Conservation (phyloP, 352 stramenopile genomes). For the Nothophytophthora sp. region DNA sequence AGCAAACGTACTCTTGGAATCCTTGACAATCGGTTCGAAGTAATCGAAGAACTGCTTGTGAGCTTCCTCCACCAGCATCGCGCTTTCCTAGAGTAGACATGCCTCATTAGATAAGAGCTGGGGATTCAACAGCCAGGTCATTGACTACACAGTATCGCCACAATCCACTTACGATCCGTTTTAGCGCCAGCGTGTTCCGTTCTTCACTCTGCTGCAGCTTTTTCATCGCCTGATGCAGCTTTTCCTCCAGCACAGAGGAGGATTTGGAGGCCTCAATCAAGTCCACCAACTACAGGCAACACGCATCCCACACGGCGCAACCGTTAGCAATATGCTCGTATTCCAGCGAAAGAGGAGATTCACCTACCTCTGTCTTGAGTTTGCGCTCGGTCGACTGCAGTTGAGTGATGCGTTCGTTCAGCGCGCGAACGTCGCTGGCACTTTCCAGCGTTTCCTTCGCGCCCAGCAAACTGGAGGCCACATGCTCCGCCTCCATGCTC, state of each 20-base stretch:
- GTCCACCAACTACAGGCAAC: conserved; percentile 45
- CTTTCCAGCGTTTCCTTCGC: conserved; percentile 52
- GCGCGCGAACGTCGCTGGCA: conserved; percentile 42
- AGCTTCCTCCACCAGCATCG: conserved; percentile 38
- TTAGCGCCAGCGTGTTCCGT: conserved; percentile 38
- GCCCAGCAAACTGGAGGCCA: conserved; percentile 41
- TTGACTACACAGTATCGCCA: not conserved
- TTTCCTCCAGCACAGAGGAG: conserved; percentile 63
- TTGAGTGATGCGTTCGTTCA: conserved; percentile 66
- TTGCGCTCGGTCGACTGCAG: conserved; percentile 63
- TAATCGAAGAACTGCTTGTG: conserved; percentile 50
- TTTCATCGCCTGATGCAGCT: conserved; percentile 48
- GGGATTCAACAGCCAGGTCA: too few species aligned
- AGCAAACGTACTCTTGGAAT: conserved; percentile 43
- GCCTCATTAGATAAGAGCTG: conserved; percentile 3
- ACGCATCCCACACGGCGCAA: not conserved
- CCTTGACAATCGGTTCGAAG: conserved; percentile 50
- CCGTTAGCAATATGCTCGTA: not conserved
- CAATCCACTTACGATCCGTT: conserved; percentile 48
- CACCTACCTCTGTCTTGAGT: conserved; percentile 68
- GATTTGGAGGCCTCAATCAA: conserved; percentile 69
- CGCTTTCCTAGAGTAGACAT: conserved; percentile 29
- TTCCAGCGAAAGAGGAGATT: not conserved
- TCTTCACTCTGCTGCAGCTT: conserved; percentile 63
- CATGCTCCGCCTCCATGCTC: conserved; percentile 46